Percentiles rank a stretch among this genome's conserved stretches.
Conservation (phyloP, 805 yeast species). For the Zygosaccharomyces bisporus region DNA sequence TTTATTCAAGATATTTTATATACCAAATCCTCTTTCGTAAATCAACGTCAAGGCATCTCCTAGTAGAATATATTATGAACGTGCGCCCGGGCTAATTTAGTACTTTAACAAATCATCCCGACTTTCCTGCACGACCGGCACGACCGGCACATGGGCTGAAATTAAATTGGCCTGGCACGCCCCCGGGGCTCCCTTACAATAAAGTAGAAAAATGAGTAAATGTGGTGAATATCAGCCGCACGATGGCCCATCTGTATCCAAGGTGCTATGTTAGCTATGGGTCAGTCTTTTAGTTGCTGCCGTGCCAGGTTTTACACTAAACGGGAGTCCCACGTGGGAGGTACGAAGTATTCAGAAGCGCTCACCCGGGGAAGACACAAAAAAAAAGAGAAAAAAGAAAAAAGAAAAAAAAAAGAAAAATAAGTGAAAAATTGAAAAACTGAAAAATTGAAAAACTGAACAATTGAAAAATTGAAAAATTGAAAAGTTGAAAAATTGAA, state of each 20-base stretch:
- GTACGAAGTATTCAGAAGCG: background rate
- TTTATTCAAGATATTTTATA: background rate
- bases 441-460: background rate
- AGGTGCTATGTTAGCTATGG: background rate
- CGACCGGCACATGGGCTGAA: background rate
- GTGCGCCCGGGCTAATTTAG: background rate
- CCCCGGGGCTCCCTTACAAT: background rate
- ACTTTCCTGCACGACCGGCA: background rate
- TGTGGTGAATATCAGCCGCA: background rate
- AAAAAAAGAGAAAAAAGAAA: background rate
- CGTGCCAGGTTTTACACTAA: background rate
- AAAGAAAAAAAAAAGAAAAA: background rate
- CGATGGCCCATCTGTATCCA: background rate
- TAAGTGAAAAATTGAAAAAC: background rate
- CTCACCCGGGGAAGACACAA: too few relatives aligned
- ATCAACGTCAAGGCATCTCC: background rate
- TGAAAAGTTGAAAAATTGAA: background rate
- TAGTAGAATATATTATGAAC: background rate
- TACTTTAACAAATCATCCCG: background rate
- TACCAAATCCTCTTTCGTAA: background rate
- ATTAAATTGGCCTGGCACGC: background rate
- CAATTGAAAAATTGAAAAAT: background rate
- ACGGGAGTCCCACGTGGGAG: conserved; percentile 4
- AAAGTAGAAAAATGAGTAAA: background rate
- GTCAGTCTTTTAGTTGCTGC: background rate